Percentiles rank a stretch among this genome's conserved stretches.
Conservation (phyloP, 345 rosid species). For the Lepidium didymum region DNA sequence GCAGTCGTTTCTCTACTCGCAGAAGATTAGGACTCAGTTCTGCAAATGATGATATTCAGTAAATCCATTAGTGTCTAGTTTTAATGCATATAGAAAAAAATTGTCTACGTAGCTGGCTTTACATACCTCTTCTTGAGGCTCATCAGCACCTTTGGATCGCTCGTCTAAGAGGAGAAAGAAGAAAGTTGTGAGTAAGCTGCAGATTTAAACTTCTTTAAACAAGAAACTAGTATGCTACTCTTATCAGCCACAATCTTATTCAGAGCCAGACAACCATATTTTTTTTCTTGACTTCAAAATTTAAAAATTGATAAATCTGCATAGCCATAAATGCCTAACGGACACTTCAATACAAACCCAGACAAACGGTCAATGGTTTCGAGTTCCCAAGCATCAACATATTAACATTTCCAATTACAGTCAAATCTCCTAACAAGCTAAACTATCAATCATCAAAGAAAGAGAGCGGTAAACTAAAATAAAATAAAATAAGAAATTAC, state of each 20-base stretch:
- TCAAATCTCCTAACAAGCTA: neutral
- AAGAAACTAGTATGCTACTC: neutral
- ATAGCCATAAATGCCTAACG: neutral
- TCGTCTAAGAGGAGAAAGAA: neutral
- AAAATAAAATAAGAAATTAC: constrained; percentile 18
- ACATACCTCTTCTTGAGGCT: constrained; percentile 25
- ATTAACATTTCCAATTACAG: neutral
- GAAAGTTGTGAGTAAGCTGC: neutral
- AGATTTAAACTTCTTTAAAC: neutral
- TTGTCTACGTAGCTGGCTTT: neutral
- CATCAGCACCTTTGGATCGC: constrained; percentile 22
- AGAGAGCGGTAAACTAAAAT: neutral
- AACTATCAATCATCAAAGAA: neutral
- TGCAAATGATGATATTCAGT: constrained; percentile 1
- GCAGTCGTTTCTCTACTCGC: constrained; percentile 10
- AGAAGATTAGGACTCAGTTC: constrained; percentile 4
- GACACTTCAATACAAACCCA: neutral
- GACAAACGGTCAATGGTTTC: neutral
- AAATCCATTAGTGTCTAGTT: neutral
- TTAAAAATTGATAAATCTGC: neutral
- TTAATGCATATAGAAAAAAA: neutral
- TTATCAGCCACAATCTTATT: neutral
- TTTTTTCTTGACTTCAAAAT: neutral
- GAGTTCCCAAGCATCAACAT: neutral
- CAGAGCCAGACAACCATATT: no score